Evolutionary conservation across 768 basidiomycete genomes (phyloP).

Genomic region (Crepidotus variabilis): DNA sequence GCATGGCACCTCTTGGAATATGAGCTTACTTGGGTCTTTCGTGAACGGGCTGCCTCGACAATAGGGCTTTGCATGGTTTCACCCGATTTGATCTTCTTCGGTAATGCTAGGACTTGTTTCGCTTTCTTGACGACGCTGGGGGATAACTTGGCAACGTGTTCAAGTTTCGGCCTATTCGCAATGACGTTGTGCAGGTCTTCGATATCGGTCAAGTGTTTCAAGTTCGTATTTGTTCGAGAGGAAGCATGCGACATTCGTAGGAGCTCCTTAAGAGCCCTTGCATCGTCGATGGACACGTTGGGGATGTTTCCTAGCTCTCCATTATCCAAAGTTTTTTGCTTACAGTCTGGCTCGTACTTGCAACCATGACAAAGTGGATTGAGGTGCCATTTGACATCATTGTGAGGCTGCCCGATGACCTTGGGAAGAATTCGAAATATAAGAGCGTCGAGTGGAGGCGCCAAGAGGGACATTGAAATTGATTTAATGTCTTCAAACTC

Average conservation of each 20-base stretch:
- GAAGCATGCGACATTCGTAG: constrained; percentile 24
- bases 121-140: constrained; percentile 36
- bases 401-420: constrained; percentile 29
- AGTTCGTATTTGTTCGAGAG: constrained; percentile 7
- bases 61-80: constrained; percentile 28
- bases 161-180: constrained; percentile 21
- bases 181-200: constrained; percentile 43
- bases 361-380: constrained; percentile 47
- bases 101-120: constrained; percentile 34
- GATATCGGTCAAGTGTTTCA: constrained; percentile 34
- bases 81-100: constrained; percentile 17
- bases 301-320: constrained; percentile 41
- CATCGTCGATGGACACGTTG: constrained; percentile 46
- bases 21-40: constrained; percentile 27
- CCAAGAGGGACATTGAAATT: constrained; percentile 34
- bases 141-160: constrained; percentile 24
- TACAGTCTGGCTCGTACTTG: constrained; percentile 35
- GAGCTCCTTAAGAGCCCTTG: constrained; percentile 32
- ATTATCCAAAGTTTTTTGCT: constrained; percentile 26
- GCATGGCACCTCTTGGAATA: neutral
- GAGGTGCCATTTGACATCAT: constrained; percentile 42
- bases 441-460: constrained; percentile 37
- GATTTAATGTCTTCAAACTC: constrained; percentile 36
- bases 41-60: constrained; percentile 34
- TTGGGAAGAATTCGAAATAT: constrained; percentile 41